Conservation (phyloP, 176 grass and related monocot species). For the Carex cristatella region DNA sequence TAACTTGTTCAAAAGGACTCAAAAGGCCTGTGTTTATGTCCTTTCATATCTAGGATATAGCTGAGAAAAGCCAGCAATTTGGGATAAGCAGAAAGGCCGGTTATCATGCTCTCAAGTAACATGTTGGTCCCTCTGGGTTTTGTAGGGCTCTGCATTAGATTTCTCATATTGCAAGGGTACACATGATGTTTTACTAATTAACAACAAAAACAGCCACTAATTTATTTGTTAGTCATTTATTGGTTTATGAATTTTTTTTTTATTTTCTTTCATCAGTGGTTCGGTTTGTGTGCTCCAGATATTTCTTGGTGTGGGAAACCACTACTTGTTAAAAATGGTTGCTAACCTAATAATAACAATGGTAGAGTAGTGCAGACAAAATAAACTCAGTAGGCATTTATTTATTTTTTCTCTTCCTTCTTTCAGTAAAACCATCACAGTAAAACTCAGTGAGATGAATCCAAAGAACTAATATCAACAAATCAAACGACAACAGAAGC, state of each 20-base stretch:
- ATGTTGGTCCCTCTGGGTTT: background rate
- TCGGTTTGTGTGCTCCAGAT: background rate
- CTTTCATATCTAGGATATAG: too few species aligned
- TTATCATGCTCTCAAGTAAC: constrained; percentile 1
- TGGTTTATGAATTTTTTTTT: background rate
- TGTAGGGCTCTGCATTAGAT: background rate
- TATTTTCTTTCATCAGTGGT: background rate
- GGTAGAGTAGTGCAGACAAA: background rate
- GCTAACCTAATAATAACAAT: background rate
- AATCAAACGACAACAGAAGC: background rate
- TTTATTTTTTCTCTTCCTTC: background rate
- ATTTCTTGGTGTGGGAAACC: background rate
- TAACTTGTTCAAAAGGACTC: background rate
- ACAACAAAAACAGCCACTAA: background rate
- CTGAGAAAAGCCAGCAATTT: background rate
- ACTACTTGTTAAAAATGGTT: background rate
- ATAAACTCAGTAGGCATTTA: background rate
- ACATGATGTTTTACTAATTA: background rate
- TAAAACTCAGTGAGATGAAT: background rate
- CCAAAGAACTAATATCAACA: background rate
- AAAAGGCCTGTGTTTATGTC: background rate
- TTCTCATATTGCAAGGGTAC: background rate
- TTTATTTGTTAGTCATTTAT: background rate
- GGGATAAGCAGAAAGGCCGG: background rate
- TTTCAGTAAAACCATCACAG: background rate